Base-by-base conservation (phyloP, 176 grass and related monocot species). In the Phyllostachys edulis region DNA sequence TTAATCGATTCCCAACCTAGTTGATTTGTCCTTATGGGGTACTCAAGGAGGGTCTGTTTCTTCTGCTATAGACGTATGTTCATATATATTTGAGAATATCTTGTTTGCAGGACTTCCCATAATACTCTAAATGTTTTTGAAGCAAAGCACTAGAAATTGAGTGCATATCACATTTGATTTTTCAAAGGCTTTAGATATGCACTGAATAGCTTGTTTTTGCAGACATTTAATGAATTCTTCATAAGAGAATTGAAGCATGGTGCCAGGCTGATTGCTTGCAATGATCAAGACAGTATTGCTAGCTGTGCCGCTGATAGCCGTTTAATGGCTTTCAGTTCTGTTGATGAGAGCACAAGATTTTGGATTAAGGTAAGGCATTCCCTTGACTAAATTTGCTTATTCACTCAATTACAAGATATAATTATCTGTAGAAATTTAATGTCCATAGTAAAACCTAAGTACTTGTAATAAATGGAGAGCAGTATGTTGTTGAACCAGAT, bases 211-310 rank as follows among this genome's bases (percentile, higher is more conserved):
- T 80, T 82, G 2, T 87, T 72, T 72, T 37, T 76, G 85, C 84
- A 99, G 96, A 99, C 96, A 24, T 99, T 99, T 77, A 99, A 99
- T 34, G 93, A 99, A 54, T 99, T 99, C 72, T 99, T 99, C 60
- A 80, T 96, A 73, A 93, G 96, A 92, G 55, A 89, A 60, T 78
- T 99, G 63, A 96, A 96, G 80, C 81, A 89, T 71, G 89, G 81
- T 71, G 96, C 89, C 36, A 89, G 96, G 82, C 93, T 85, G 12
- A 90, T 94, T 26, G 83, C 88, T 63, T 71, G 27, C 56, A 38
- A 6, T 49, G 91, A 94, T 45, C 81, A 85, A 81, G 88, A 87
- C 49, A 73, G 82, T 62, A 73, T 96, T 76, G 96, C 91, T 70
- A 90, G 89, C 38, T 99, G 96, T 90, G 96, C 87, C 77, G 96